Evolutionary conservation across 345 rosid genomes (phyloP), one percentile per base, ranked within the genome.

Genomic region (Hypericum perforatum): DNA sequence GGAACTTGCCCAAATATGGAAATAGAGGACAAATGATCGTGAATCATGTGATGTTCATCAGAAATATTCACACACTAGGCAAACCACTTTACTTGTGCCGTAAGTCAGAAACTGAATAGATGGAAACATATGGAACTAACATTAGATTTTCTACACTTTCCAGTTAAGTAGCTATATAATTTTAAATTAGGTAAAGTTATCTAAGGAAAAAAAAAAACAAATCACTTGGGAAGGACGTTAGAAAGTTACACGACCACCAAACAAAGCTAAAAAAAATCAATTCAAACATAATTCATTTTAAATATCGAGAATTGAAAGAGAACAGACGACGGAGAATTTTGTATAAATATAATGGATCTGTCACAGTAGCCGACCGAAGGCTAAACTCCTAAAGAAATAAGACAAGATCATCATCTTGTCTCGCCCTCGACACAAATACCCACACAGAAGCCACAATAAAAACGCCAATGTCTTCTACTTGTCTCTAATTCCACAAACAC

Each of bases 381-480:
- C 55, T 63, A 63, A 49, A 57, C 36, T 59, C 71, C 61, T 9
- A 56, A 36, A 36, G 63, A 42, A 68, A 70, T 22, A 76, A 22
- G 74, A 53, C 77, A 65, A 73, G 62, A 54, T 8, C 44, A 48
- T 22, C 32, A 22, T 22, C 32, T 22, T 41, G 43, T 59, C 49
- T 66, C 47, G 39, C 16, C 32, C 9, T 32, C 12, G 49, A 44
- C 51, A 65, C 51, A 50, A 59, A 45, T 65, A 59, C 65, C 1
- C 32, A 22, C 32, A 38, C 49, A 47, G 1, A 60, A 43, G 41
- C 32, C 32, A 22, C 32, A 22, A 22, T 22, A 22, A 22, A 22
- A 62, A 59, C 61, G 68, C 73, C 76, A 43, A 56, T 41, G 67
- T 64, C 72, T 60, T 70, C 68, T 63, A n/a, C 45, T 74, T 74